These are phyloP conservation scores for Apiospora aurea DNA, from an alignment of 2,329 filamentous ascomycete genomes.

Conservation along the genomic window DNA sequence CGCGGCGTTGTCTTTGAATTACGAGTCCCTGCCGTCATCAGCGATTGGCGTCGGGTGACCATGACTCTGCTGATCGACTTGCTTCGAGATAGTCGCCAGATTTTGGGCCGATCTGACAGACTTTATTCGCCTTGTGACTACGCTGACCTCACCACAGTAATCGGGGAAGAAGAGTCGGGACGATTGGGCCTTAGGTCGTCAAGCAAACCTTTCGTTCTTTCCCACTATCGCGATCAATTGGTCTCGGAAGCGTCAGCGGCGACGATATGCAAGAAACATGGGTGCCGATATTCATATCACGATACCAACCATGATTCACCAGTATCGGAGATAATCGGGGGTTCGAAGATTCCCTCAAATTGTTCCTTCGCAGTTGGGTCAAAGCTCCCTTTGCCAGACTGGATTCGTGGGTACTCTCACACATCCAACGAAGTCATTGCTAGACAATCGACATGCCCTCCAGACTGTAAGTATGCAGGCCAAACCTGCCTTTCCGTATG, in stretches of 20 bases:
- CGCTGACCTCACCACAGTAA: not conserved
- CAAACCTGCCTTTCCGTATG: not conserved
- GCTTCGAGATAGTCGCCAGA: not conserved
- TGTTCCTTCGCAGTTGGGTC: conserved; percentile 24
- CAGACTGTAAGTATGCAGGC: not conserved
- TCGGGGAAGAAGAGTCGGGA: not conserved
- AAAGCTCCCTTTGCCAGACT: conserved; percentile 1
- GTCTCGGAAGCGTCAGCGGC: not conserved
- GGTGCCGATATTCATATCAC: conserved; percentile 24
- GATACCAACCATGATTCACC: not conserved
- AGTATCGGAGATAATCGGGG: not conserved
- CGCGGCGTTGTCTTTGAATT: conserved; percentile 24
- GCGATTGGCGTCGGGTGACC: conserved; percentile 20
- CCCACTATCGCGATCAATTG: conserved; percentile 22
- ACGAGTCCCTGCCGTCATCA: conserved; percentile 22
- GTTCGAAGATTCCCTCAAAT: conserved; percentile 3
- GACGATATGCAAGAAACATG: conserved; percentile 24
- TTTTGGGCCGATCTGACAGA: not conserved
- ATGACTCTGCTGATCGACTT: conserved; percentile 24
- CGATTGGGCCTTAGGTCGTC: conserved; percentile 22
- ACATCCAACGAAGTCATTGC: conserved; percentile 26
- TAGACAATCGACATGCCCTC: conserved; percentile 19
- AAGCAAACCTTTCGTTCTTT: conserved; percentile 22
- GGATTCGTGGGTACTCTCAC: conserved; percentile 24
- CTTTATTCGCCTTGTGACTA: not conserved